Evolutionary conservation across 257 asterid species (phyloP).

Genomic region (Mentha longifolia): DNA sequence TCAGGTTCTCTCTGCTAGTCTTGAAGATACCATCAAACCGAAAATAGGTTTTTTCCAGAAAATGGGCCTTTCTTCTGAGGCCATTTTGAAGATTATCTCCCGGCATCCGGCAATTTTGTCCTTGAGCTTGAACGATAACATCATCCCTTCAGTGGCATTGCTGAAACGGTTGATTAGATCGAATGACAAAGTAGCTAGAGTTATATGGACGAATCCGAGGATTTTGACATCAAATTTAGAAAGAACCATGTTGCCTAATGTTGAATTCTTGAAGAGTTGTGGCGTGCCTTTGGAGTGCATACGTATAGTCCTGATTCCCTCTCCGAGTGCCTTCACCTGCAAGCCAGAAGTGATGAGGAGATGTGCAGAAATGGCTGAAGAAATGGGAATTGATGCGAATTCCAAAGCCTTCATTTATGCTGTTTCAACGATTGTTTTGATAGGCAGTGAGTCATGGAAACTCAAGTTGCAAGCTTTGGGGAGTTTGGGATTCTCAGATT

Average conservation of each 20-base stretch:
- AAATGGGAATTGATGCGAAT: neutral
- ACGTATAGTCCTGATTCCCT: neutral
- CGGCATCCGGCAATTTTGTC: neutral
- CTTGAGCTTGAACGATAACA: neutral
- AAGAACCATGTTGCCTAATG: neutral
- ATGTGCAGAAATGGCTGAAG: neutral
- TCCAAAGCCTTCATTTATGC: neutral
- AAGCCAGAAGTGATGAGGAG: neutral
- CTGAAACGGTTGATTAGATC: neutral
- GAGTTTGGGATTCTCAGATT: neutral
- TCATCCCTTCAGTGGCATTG: neutral
- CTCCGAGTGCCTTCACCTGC: neutral
- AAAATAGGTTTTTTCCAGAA: neutral
- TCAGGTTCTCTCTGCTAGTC: neutral
- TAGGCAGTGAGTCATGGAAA: neutral
- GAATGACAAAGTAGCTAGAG: no score
- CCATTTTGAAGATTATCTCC: neutral
- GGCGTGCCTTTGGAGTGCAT: neutral
- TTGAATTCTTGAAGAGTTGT: neutral
- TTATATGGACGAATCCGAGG: neutral
- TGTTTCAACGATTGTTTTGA: neutral
- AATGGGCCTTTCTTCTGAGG: neutral
- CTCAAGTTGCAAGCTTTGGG: neutral
- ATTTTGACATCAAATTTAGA: neutral
- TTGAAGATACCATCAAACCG: slow-evolving; percentile 4